Base-by-base conservation (phyloP, 352 stramenopile genomes). In the Thraustotheca clavata region DNA sequence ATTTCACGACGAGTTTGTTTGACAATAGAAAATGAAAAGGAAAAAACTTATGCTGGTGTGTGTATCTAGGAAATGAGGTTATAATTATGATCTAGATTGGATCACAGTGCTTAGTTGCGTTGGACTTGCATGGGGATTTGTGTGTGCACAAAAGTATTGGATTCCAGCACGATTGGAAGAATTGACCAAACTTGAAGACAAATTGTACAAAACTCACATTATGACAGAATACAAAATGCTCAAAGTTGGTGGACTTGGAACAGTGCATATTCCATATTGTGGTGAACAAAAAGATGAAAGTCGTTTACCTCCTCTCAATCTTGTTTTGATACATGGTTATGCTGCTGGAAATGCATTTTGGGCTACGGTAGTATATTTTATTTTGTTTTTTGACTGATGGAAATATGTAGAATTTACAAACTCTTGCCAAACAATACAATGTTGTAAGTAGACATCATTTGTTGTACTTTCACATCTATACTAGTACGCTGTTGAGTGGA, bases 301-400 rank as follows among this genome's bases (percentile, higher is more conserved):
- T 11, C 70, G 71, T 43, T 18, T 67, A 0, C 81, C 76, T 20
- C 62, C 62, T 4, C 76, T 80, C 48, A 86, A 90, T 57, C 73
- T 94, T 59, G 84, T 94, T 34, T 50, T 94, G 59, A 77, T 94
- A 59, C 84, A 94, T 66, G 84, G 84, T 3, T 94, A 90, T 60
- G 84, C 73, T 0, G 79, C 78, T 1, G 84, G 84, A 22, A 94
- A 94, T 43, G 82, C 82, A 6, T 73, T 88, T 6, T 94, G 84
- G 84, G 82, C 84, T n/a, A 84, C 76, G 71, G 80, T 87, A 61
- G 50, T 52, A 27, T 38, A 26, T 33, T 43, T 55, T 7, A n/a
- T 48, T 48, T 20, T 29, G 9, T 7, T 14, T 6, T 40, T 26
- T 16, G n/a, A 9, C 3, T 32, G 1, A 39, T 48, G 29, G 7